phyloP scores from a whole-genome alignment of 768 basidiomycete genomes.

The Tulasnella sp. region DNA sequence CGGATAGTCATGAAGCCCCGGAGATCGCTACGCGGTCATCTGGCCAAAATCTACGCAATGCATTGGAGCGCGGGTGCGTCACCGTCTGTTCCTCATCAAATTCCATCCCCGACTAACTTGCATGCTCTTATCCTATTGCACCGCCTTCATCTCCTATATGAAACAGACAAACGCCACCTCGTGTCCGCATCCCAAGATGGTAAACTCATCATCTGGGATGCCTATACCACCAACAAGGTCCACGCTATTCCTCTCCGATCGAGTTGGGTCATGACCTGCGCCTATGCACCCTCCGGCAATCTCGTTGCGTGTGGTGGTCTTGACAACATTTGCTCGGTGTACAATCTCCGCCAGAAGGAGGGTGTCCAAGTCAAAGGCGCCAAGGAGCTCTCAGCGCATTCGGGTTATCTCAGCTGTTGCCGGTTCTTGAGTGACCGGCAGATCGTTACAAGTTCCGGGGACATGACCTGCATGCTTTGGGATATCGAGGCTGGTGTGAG shows the following conservation, averaged over 20 bases:
- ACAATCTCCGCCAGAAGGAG: conserved; percentile 77
- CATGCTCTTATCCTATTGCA: neutral
- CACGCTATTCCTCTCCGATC: conserved; percentile 97
- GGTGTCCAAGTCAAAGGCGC: conserved; percentile 62
- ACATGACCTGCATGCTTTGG: conserved; percentile 99
- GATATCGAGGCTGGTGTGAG: conserved; percentile 96
- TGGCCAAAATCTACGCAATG: conserved; percentile 99
- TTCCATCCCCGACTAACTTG: neutral
- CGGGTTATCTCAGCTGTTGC: conserved; percentile 96
- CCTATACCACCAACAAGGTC: conserved; percentile 99
- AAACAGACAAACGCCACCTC: conserved; percentile 77
- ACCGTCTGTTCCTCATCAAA: neutral
- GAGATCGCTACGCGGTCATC: conserved; percentile 88
- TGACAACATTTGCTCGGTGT: conserved; percentile 98
- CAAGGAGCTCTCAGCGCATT: conserved; percentile 91
- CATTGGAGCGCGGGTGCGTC: conserved; percentile 70
- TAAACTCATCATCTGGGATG: conserved; percentile 99
- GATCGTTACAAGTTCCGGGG: conserved; percentile 94
- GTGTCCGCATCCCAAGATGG: conserved; percentile 99
- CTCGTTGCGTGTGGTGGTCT: conserved; percentile 98
- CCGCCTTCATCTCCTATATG: neutral
- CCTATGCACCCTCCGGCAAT: conserved; percentile 93
- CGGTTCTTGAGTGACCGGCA: conserved; percentile 98
- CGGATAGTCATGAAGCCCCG: conserved; percentile 95
- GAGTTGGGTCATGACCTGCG: conserved; percentile 99